Conservation (phyloP, 2,329 filamentous ascomycete genomes). For the Sporothrix globosa region DNA sequence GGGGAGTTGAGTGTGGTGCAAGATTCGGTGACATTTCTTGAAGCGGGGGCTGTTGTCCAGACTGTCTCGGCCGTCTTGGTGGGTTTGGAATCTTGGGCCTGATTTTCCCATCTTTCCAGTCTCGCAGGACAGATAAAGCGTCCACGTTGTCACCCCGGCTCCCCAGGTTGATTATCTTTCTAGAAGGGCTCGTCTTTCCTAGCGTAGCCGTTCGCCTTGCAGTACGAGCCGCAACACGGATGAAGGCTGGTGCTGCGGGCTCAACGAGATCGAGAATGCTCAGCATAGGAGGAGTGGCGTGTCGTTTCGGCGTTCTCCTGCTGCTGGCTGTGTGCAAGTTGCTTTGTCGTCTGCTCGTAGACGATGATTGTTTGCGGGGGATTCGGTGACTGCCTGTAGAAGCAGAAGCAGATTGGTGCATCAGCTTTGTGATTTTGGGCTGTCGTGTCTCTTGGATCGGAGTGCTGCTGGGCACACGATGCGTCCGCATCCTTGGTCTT, state of each 20-base stretch:
- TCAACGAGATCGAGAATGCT: constrained; percentile 65
- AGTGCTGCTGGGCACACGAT: constrained; percentile 42
- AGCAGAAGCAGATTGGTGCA: constrained; percentile 55
- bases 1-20: not conserved
- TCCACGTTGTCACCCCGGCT: constrained; percentile 64
- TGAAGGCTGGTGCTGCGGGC: constrained; percentile 57
- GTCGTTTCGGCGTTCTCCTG: not conserved
- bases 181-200: constrained; percentile 59
- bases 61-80: not conserved
- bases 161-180: constrained; percentile 63
- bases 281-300: constrained; percentile 50
- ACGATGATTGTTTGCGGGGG: not conserved
- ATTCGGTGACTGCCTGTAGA: constrained; percentile 56
- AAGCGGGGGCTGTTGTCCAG: constrained; percentile 15
- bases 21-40: constrained; percentile 31
- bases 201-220: constrained; percentile 52
- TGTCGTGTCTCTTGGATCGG: constrained; percentile 39
- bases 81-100: constrained; percentile 41
- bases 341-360: not conserved
- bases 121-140: constrained; percentile 54
- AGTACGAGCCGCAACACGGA: constrained; percentile 64
- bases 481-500: constrained; percentile 41
- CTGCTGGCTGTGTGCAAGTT: not conserved
- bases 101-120: constrained; percentile 61
- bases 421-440: constrained; percentile 42